phyloP scores from a whole-genome alignment of 2,329 filamentous ascomycete species.

The Pseudocercospora fuligena region DNA sequence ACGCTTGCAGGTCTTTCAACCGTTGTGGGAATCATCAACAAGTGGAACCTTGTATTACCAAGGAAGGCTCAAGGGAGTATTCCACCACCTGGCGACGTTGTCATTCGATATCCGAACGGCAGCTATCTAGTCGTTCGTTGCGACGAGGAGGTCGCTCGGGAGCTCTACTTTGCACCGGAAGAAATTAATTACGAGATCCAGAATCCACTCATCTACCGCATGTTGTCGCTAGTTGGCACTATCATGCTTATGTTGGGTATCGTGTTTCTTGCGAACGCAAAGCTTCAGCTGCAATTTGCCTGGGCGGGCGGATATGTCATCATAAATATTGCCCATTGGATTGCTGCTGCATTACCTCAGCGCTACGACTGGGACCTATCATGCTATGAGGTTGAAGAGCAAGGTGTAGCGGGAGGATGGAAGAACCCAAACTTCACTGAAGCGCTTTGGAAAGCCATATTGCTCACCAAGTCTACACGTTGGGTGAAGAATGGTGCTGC shows the following conservation, averaged over 20 bases:
- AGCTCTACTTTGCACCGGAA: conserved; percentile 59
- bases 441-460: conserved; percentile 56
- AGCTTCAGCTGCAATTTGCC: conserved; percentile 52
- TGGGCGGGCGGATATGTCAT: conserved; percentile 57
- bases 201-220: conserved; percentile 48
- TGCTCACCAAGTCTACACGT: conserved; percentile 48
- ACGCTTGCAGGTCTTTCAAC: conserved; percentile 56
- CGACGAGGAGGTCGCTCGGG: conserved; percentile 55
- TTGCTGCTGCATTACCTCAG: conserved; percentile 54
- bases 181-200: conserved; percentile 53
- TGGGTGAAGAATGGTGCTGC: conserved; percentile 46
- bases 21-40: conserved; percentile 55
- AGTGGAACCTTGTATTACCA: conserved; percentile 53
- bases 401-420: conserved; percentile 37
- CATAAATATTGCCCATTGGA: conserved; percentile 57
- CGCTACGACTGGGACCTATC: conserved; percentile 55
- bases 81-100: conserved; percentile 49
- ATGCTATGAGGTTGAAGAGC: conserved; percentile 48
- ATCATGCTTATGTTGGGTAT: conserved; percentile 59
- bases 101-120: conserved; percentile 58
- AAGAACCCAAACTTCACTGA: conserved; percentile 51
- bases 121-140: conserved; percentile 57
- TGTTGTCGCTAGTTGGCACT: conserved; percentile 56
- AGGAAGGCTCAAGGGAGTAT: conserved; percentile 32
- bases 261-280: conserved; percentile 56